Conservation (phyloP, 2,329 filamentous ascomycete species). For the Immersiporthe knoxdaviesiana region DNA sequence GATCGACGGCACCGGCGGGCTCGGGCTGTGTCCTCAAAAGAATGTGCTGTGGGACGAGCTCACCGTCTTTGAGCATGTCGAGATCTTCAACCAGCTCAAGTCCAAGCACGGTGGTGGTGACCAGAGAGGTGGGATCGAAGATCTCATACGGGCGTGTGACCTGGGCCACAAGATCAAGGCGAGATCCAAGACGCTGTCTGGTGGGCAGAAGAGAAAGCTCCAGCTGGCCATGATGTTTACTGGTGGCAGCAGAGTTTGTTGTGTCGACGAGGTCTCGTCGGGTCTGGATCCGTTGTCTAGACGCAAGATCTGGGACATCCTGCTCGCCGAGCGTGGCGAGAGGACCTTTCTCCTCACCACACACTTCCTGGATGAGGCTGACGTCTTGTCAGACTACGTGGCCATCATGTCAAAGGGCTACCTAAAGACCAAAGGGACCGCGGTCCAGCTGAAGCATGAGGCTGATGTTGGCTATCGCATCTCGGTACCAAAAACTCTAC, state of each 20-base stretch:
- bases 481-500: slow-evolving; percentile 54
- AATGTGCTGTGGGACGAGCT: slow-evolving; percentile 93
- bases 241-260: slow-evolving; percentile 84
- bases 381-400: slow-evolving; percentile 86
- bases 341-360: slow-evolving; percentile 88
- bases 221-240: slow-evolving; percentile 96
- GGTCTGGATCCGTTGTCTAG: slow-evolving; percentile 86
- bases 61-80: slow-evolving; percentile 82
- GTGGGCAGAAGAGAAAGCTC: slow-evolving; percentile 89
- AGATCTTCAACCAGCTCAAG: slow-evolving; percentile 84
- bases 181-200: slow-evolving; percentile 76
- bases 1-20: slow-evolving; percentile 75
- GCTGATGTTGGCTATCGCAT: slow-evolving; percentile 86
- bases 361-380: slow-evolving; percentile 92
- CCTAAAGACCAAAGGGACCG: slow-evolving; percentile 80
- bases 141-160: slow-evolving; percentile 73
- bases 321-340: slow-evolving; percentile 79
- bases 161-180: slow-evolving; percentile 74
- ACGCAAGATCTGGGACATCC: slow-evolving; percentile 91
- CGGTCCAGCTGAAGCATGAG: slow-evolving; percentile 80
- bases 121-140: slow-evolving; percentile 59
- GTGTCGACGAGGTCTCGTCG: slow-evolving; percentile 87
- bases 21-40: slow-evolving; percentile 89
- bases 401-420: slow-evolving; percentile 84
- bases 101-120: slow-evolving; percentile 48